phyloP scores from a whole-genome alignment of 345 rosid species.

The Eutrema yunnanense region DNA sequence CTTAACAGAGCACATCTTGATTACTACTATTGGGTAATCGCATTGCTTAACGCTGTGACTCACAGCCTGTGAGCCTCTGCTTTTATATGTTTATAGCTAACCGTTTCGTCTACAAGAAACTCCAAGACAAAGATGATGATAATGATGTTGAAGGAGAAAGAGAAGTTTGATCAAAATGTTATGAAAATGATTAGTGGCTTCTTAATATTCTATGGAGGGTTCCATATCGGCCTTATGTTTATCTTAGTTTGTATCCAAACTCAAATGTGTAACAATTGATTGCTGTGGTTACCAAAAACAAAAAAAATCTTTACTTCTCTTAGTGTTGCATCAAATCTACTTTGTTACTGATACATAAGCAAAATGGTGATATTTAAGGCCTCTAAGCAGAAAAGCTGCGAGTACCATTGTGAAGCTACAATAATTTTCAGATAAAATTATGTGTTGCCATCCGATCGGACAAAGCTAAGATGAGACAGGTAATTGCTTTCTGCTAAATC shows the following conservation, averaged over 20 bases:
- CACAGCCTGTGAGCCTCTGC: conserved; percentile 47
- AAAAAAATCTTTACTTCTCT: background rate
- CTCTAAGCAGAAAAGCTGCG: background rate
- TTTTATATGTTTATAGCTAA: conserved; percentile 46
- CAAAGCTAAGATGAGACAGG: conserved; percentile 58
- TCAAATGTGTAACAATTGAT: background rate
- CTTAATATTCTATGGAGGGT: background rate
- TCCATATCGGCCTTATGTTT: background rate
- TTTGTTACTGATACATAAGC: background rate
- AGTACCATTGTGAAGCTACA: background rate
- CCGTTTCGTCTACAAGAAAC: conserved; percentile 63
- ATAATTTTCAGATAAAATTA: background rate
- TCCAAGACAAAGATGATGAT: conserved; percentile 23
- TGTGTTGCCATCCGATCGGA: conserved; percentile 37
- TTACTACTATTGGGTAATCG: conserved; percentile 65
- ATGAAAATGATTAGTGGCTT: background rate
- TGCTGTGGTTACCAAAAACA: background rate
- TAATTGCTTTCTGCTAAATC: conserved; percentile 90
- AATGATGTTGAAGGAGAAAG: conserved; percentile 6
- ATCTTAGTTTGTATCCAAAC: background rate
- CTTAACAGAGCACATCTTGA: conserved; percentile 60
- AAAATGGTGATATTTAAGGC: background rate
- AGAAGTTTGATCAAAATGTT: conserved; percentile 10
- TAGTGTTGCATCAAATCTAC: background rate
- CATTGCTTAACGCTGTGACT: conserved; percentile 50